Evolutionary conservation across 768 basidiomycete species (phyloP), one percentile per base, ranked within the genome.

Genomic region (Auricularia sp.): DNA sequence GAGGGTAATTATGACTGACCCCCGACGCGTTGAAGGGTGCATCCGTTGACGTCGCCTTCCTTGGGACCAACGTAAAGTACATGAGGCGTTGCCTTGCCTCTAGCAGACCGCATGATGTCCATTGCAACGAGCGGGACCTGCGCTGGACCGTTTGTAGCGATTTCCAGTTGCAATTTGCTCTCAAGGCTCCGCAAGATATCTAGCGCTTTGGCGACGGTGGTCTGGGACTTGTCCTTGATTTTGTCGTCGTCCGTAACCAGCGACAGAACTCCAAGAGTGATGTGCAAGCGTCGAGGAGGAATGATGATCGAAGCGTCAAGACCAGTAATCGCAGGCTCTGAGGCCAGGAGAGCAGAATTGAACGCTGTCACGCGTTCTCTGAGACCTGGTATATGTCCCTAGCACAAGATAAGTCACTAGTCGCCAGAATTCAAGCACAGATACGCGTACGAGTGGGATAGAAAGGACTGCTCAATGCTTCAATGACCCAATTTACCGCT

Each of bases 241-340:
- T 62, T 16, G 0, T 39, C 33, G 21, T 44, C 66, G 37, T 61
- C 62, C 34, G 62, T 66, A 3, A 14, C 72, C 39, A 90, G 83
- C 0, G 81, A 75, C 86, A 92, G 87, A 1, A 90, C 88, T 1
- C 89, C 89, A 2, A 92, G 75, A 0, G 89, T 91, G 65, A 91
- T 74, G 72, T 92, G 89, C 54, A 90, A 74, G n/a, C 88, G 73
- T 10, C 81, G 78, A 0, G 80, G 82, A 54, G 81, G 77, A 64
- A 90, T 79, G 63, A 88, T 73, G 68, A 91, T 83, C 2, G 81
- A 78, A 8, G 69, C 70, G 73, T 92, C 86, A 3, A 92, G 76
- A 0, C 90, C 90, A 0, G 73, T 67, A 29, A 79, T 76, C 6
- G 75, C 66, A 0, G 77, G 77, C 3, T 65, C 64, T 33, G 67